Percentiles rank a stretch among this genome's conserved stretches.
phyloP scores from a whole-genome alignment of 257 asterid genomes.

The Linderniella brevidens region DNA sequence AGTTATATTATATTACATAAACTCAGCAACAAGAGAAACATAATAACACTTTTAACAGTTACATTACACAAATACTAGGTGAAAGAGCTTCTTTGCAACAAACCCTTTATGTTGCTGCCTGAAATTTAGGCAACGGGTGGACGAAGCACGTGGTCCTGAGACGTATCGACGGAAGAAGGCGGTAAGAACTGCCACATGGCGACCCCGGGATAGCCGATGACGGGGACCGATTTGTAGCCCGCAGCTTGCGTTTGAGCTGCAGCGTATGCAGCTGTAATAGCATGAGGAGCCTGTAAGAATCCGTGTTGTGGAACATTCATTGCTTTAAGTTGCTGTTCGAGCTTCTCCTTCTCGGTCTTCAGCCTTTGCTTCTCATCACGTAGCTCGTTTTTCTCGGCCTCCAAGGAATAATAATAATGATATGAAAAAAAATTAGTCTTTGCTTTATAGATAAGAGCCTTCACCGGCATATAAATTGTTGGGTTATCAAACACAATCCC shows the following conservation, averaged over 20 bases:
- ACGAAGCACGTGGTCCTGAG: conserved; percentile 65
- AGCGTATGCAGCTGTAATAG: conserved; percentile 48
- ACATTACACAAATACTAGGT: no score
- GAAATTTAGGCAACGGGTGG: conserved; percentile 59
- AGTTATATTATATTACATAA: no score
- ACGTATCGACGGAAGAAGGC: conserved; percentile 70
- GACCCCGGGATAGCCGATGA: conserved; percentile 57
- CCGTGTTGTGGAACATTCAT: conserved; percentile 28
- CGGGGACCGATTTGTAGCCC: conserved; percentile 52
- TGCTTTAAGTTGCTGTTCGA: conserved; percentile 53
- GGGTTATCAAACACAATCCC: no score
- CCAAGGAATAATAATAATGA: not conserved
- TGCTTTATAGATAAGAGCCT: not conserved
- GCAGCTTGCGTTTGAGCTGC: conserved; percentile 37
- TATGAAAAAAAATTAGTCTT: not conserved
- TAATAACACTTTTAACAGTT: no score
- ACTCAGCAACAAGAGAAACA: no score
- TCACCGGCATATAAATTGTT: no score
- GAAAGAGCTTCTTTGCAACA: no score
- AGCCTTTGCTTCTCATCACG: conserved; percentile 72
- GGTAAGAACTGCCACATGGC: conserved; percentile 95
- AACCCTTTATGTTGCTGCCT: no score
- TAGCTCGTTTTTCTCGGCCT: conserved; percentile 64
- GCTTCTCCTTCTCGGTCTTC: conserved; percentile 60
- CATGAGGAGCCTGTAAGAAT: conserved; percentile 32